A percentile compares a stretch with the other conserved stretches of the same genome.
Conservation (phyloP, 176 grass and related monocot species). For the Pontederia paniculata region DNA sequence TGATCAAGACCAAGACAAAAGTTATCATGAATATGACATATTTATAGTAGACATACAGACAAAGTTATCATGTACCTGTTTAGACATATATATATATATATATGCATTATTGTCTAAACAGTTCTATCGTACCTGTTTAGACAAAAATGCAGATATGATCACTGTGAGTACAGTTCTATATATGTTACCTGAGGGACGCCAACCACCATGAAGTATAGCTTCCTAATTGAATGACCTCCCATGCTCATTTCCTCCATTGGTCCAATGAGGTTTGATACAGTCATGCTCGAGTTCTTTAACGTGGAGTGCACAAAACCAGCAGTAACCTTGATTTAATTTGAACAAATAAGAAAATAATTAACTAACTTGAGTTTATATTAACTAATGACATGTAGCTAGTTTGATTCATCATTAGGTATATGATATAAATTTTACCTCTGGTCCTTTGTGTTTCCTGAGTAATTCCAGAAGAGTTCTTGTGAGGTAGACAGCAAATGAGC, state of each 20-base stretch:
- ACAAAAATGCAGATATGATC: neutral
- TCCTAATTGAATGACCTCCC: conserved; percentile 26
- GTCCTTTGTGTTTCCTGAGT: conserved; percentile 25
- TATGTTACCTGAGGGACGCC: conserved; percentile 16
- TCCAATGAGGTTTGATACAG: conserved; percentile 24
- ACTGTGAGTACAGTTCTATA: neutral
- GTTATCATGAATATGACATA: too few relatives aligned
- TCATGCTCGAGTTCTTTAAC: conserved; percentile 30
- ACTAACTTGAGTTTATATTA: neutral
- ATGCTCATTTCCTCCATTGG: conserved; percentile 34
- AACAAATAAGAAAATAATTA: too few relatives aligned
- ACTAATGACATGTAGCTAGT: too few relatives aligned
- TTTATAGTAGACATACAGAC: too few relatives aligned
- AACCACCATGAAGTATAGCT: conserved; percentile 28
- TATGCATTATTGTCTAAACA: too few relatives aligned
- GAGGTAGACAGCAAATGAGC: conserved; percentile 17
- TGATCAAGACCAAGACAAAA: too few relatives aligned
- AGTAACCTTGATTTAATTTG: conserved; percentile 7
- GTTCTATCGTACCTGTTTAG: too few relatives aligned
- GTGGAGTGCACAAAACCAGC: conserved; percentile 28
- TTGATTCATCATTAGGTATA: too few relatives aligned
- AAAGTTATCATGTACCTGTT: too few relatives aligned
- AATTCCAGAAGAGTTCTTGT: conserved; percentile 23
- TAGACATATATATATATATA: too few relatives aligned
- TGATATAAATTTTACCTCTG: conserved; percentile 16